A percentile compares a stretch with the other conserved stretches of the same genome.
These are phyloP conservation scores for Coffea eugenioides DNA, from an alignment of 257 asterid genomes.

Conservation along the genomic window DNA sequence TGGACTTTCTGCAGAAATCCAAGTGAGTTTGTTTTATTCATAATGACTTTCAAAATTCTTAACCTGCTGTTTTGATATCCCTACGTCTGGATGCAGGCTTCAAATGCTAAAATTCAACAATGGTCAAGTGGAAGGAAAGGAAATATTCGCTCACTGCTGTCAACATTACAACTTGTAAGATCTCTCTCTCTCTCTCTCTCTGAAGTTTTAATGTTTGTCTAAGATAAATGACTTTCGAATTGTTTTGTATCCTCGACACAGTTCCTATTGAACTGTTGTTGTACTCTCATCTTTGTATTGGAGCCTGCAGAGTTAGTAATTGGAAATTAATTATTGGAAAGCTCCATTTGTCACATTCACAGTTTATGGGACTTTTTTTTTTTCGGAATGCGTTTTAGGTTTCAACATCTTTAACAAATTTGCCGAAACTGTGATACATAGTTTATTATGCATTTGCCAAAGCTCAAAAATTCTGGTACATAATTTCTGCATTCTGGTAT, in stretches of 20 bases:
- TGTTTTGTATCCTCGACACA: background rate
- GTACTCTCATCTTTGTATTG: background rate
- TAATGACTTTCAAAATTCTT: conserved; percentile 1
- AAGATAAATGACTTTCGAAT: background rate
- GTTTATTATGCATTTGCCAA: too few relatives aligned
- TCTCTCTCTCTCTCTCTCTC: conserved; percentile 2
- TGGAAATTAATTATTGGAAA: background rate
- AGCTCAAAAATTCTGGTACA: background rate
- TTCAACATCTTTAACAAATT: background rate
- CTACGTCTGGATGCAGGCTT: conserved; percentile 42
- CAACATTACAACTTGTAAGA: conserved; percentile 85
- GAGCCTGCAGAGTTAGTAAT: background rate
- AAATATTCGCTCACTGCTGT: conserved; percentile 83
- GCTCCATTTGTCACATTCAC: background rate
- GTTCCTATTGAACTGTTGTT: background rate
- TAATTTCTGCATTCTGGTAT: background rate
- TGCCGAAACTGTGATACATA: too few relatives aligned
- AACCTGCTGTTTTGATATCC: conserved; percentile 5
- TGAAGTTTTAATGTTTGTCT: background rate
- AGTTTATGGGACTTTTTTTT: too few relatives aligned
- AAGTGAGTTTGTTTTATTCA: conserved; percentile 38
- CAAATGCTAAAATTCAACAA: conserved; percentile 71
- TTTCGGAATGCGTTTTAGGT: background rate
- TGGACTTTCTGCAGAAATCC: conserved; percentile 44
- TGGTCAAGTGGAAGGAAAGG: conserved; percentile 96